These are phyloP conservation scores for Biancaea sappan DNA, from an alignment of 306 rosid genomes.

Conservation along the genomic window DNA sequence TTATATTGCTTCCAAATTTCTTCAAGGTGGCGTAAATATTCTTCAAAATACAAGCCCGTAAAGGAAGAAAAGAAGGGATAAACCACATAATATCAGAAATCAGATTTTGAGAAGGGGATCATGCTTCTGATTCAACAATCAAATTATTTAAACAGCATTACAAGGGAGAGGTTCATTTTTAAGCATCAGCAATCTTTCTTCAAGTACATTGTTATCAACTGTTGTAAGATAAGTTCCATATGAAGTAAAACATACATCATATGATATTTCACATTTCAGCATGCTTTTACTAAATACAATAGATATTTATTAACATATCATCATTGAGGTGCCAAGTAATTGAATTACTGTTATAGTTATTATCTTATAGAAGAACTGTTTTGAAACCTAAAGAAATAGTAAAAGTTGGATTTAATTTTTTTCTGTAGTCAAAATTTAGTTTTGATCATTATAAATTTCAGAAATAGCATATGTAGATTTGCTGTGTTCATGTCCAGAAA, in stretches of 20 bases:
- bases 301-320: background rate
- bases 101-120: constrained; percentile 6
- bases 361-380: background rate
- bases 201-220: background rate
- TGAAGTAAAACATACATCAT: background rate
- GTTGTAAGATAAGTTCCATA: background rate
- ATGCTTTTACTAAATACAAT: background rate
- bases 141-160: background rate
- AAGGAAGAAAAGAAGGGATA: constrained; percentile 18
- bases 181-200: background rate
- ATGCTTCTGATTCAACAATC: constrained; percentile 8
- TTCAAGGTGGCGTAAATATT: constrained; percentile 55
- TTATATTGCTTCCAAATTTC: constrained; percentile 76
- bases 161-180: constrained; percentile 14
- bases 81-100: constrained; percentile 22
- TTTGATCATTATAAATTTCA: background rate
- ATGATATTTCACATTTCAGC: background rate
- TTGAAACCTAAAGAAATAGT: background rate
- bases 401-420: background rate
- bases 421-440: background rate
- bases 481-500: no score
- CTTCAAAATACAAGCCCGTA: constrained; percentile 44
- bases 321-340: background rate
- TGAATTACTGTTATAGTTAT: background rate
- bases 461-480: constrained; percentile 10